Conservation (phyloP, 2,329 filamentous ascomycete species). For the Colletotrichum liriopes region DNA sequence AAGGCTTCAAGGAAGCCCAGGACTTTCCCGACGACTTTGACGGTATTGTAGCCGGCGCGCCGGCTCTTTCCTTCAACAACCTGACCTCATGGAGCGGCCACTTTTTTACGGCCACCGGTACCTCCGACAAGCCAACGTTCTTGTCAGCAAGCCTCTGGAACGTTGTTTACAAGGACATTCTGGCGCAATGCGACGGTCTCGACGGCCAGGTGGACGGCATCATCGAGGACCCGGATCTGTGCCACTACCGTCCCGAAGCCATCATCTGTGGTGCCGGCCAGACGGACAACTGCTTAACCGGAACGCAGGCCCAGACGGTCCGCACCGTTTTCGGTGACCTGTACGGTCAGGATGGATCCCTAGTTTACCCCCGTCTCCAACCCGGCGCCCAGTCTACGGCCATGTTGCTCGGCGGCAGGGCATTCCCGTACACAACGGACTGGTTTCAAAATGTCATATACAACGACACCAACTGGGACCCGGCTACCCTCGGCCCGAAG, state of each 20-base stretch:
- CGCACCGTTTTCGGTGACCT: conserved; percentile 52
- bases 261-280: conserved; percentile 56
- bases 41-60: conserved; percentile 56
- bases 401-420: conserved; percentile 52
- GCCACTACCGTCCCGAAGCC: conserved; percentile 56
- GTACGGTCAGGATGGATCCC: conserved; percentile 51
- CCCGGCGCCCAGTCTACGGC: conserved; percentile 65
- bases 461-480: conserved; percentile 56
- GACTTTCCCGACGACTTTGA: conserved; percentile 66
- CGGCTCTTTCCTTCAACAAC: conserved; percentile 59
- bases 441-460: conserved; percentile 60
- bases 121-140: conserved; percentile 53
- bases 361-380: conserved; percentile 63
- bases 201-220: conserved; percentile 48
- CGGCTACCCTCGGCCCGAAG: conserved; percentile 51
- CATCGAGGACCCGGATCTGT: conserved; percentile 42
- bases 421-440: conserved; percentile 49
- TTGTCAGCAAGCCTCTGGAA: conserved; percentile 52
- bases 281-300: conserved; percentile 26
- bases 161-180: conserved; percentile 42
- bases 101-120: conserved; percentile 59
- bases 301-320: conserved; percentile 56
- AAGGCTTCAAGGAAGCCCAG: conserved; percentile 64
- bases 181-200: conserved; percentile 49
- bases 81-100: conserved; percentile 51